Conservation (phyloP, 495 filamentous ascomycete species). For the Trichoderma erinaceum region DNA sequence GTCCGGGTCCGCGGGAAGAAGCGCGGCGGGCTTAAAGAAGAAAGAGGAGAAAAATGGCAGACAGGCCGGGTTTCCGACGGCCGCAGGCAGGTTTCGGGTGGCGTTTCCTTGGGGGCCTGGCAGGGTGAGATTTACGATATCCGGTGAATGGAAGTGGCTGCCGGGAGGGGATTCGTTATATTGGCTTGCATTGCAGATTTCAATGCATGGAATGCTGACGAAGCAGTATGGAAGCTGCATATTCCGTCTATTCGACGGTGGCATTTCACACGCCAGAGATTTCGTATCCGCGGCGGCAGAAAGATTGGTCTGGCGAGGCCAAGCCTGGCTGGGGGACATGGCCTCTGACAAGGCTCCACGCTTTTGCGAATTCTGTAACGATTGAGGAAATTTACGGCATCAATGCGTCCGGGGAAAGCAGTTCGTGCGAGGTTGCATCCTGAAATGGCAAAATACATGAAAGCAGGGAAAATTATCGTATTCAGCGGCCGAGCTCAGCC, state of each 20-base stretch:
- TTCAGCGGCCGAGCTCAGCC: background rate
- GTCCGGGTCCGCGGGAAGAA: constrained; percentile 10
- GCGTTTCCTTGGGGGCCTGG: background rate
- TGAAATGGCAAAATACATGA: background rate
- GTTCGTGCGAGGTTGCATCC: background rate
- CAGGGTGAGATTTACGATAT: background rate
- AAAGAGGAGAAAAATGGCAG: background rate
- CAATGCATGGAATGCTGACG: too few relatives aligned
- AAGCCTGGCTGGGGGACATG: too few relatives aligned
- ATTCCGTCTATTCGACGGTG: too few relatives aligned
- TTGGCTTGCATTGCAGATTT: too few relatives aligned
- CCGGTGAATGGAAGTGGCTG: too few relatives aligned
- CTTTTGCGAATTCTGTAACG: background rate
- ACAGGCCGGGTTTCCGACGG: constrained; percentile 5
- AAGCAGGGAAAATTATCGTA: background rate
- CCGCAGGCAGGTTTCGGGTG: background rate
- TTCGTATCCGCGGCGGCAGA: too few relatives aligned
- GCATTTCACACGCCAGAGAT: too few relatives aligned
- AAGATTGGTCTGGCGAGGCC: too few relatives aligned
- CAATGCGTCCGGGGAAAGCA: constrained; percentile 1
- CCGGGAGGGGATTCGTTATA: too few relatives aligned
- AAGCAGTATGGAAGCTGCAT: too few relatives aligned
- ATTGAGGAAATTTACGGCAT: background rate
- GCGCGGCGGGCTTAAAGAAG: background rate
- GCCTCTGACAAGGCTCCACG: background rate